Conservation (phyloP, 176 grass and related monocot genomes). For the Chloris gayana region DNA sequence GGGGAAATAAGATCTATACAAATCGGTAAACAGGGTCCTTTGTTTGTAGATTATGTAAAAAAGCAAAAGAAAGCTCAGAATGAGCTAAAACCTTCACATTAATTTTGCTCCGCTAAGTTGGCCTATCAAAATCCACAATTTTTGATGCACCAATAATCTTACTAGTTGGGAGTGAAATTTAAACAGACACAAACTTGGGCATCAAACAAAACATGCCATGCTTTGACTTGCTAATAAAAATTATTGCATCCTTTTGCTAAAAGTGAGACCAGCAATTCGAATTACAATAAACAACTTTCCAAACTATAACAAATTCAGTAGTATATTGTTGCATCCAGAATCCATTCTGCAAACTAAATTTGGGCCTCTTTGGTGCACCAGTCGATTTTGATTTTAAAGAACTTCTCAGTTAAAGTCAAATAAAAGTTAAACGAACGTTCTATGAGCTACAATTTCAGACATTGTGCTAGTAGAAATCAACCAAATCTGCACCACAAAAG, state of each 20-base stretch:
- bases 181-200: not conserved
- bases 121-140: too few species aligned
- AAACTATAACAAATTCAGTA: not conserved
- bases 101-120: too few species aligned
- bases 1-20: too few species aligned
- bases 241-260: too few species aligned
- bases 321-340: not conserved
- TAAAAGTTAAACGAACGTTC: too few species aligned
- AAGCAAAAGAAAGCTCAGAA: too few species aligned
- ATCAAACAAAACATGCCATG: not conserved
- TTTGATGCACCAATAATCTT: slow-evolving; percentile 2
- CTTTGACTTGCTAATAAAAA: not conserved
- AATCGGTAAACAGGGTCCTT: not conserved
- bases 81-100: too few species aligned
- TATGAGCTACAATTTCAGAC: not conserved
- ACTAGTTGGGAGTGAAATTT: not conserved
- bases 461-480: not conserved
- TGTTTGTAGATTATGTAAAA: not conserved
- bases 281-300: not conserved
- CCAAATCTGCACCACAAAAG: not conserved
- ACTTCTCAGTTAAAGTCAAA: too few species aligned
- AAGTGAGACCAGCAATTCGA: not conserved
- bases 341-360: slow-evolving; percentile 36
- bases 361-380: not conserved
- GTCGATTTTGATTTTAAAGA: too few species aligned